Conservation (phyloP, 148 eudicot genomes). For the Silene conica region DNA sequence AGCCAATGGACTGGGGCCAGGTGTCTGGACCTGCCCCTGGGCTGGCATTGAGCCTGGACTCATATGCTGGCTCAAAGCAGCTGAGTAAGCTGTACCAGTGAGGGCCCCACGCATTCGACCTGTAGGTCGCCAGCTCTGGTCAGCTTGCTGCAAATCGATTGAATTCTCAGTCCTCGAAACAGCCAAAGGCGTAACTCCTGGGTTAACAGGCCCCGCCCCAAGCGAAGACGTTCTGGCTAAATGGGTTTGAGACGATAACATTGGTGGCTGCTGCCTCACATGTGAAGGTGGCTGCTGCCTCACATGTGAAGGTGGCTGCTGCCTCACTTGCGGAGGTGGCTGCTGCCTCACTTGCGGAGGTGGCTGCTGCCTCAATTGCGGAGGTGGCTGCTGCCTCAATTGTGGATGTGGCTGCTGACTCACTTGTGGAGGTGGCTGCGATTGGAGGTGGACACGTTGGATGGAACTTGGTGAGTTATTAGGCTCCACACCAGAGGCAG, state of each 20-base stretch:
- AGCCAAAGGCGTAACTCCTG: slow-evolving; percentile 25
- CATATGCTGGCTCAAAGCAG: slow-evolving; percentile 53
- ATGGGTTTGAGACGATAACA: slow-evolving; percentile 29
- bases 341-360: slow-evolving; percentile 30
- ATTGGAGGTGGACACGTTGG: slow-evolving; percentile 29
- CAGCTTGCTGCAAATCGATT: slow-evolving; percentile 41
- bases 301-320: too few species aligned
- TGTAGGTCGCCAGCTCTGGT: slow-evolving; percentile 61
- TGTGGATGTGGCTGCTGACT: slow-evolving; percentile 32
- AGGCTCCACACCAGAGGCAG: slow-evolving; percentile 2
- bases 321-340: slow-evolving; percentile 28
- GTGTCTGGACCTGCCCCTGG: slow-evolving; percentile 39
- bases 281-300: too few species aligned
- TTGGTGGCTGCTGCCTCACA: slow-evolving; percentile 13
- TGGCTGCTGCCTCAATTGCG: slow-evolving; percentile 10
- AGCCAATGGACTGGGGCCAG: slow-evolving; percentile 21
- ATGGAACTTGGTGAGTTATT: slow-evolving; percentile 23
- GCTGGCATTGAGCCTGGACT: slow-evolving; percentile 42
- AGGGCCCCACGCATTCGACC: slow-evolving; percentile 89
- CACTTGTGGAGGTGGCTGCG: slow-evolving; percentile 29
- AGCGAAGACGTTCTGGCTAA: slow-evolving; percentile 29
- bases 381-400: slow-evolving; percentile 13
- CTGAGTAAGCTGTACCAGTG: slow-evolving; percentile 58
- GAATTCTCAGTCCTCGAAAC: slow-evolving; percentile 35
- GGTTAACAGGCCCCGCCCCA: slow-evolving; percentile 21